phyloP scores from a whole-genome alignment of 1,139 yeast genomes.

The Entelexis sorbosivorans region DNA sequence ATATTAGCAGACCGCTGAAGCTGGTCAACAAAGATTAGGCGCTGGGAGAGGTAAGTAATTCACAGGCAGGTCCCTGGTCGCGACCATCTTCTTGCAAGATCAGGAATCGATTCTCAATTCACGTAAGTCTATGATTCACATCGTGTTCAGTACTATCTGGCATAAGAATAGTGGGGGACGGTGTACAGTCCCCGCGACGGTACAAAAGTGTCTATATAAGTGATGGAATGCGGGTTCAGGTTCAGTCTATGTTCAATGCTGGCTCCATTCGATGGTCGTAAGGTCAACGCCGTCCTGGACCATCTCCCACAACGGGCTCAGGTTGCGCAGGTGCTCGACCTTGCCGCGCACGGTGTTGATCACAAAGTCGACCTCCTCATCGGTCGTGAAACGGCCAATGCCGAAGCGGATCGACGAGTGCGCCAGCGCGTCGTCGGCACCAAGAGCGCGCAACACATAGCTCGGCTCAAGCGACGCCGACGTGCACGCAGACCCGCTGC shows the following conservation, averaged over 20 bases:
- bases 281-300: constrained; percentile 96
- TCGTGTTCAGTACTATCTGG: not conserved
- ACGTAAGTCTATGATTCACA: not conserved
- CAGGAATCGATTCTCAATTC: no score
- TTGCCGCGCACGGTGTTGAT: constrained; percentile 77
- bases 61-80: no score
- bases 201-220: not conserved
- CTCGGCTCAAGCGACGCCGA: constrained; percentile 97
- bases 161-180: not conserved
- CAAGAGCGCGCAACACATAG: constrained; percentile 83
- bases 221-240: not conserved
- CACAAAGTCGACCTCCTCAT: constrained; percentile 89
- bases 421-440: constrained; percentile 96
- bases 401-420: constrained; percentile 97
- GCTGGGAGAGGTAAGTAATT: no score
- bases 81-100: no score
- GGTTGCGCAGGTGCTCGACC: constrained; percentile 81
- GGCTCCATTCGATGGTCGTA: constrained; percentile 76
- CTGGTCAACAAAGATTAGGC: no score
- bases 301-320: constrained; percentile 98
- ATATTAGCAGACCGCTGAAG: no score
- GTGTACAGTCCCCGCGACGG: not conserved
- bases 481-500: constrained; percentile 98
- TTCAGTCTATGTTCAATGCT: constrained; percentile 12
- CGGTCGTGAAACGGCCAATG: constrained; percentile 93